Conservation (phyloP, 345 rosid genomes). For the Adansonia digitata region DNA sequence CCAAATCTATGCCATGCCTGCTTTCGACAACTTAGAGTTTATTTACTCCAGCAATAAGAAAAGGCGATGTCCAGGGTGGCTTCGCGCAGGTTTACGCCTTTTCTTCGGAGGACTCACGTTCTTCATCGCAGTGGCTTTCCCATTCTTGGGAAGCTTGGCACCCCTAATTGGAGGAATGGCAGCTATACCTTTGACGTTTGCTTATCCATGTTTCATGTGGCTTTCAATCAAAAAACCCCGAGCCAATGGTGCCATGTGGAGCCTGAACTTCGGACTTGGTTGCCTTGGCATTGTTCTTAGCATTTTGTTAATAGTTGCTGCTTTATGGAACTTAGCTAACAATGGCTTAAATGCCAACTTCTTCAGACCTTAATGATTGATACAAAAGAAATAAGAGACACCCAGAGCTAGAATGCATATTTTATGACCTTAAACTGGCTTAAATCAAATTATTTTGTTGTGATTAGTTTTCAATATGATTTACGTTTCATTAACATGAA, state of each 20-base stretch:
- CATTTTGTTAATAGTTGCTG: slow-evolving; percentile 32
- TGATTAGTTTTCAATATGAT: too few species aligned
- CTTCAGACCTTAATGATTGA: slow-evolving; percentile 29
- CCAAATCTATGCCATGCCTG: slow-evolving; percentile 55
- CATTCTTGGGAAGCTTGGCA: slow-evolving; percentile 38
- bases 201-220: slow-evolving; percentile 64
- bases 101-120: slow-evolving; percentile 41
- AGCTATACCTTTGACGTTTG: slow-evolving; percentile 35
- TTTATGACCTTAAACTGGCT: not conserved
- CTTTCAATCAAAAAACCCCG: slow-evolving; percentile 23
- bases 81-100: slow-evolving; percentile 24
- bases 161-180: slow-evolving; percentile 40
- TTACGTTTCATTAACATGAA: too few species aligned
- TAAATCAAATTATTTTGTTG: not conserved
- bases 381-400: not conserved
- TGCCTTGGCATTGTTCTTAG: slow-evolving; percentile 31
- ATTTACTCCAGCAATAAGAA: slow-evolving; percentile 18
- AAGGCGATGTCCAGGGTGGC: slow-evolving; percentile 21
- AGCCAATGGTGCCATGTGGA: slow-evolving; percentile 21
- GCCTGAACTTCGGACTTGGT: slow-evolving; percentile 40
- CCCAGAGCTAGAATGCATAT: not conserved
- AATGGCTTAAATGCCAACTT: slow-evolving; percentile 44
- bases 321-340: slow-evolving; percentile 30
- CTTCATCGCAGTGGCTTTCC: slow-evolving; percentile 40
- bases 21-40: slow-evolving; percentile 49